A percentile compares a stretch with the other conserved stretches of the same genome.
Conservation (phyloP, 768 basidiomycete genomes). For the Guyanaporus albipodus region DNA sequence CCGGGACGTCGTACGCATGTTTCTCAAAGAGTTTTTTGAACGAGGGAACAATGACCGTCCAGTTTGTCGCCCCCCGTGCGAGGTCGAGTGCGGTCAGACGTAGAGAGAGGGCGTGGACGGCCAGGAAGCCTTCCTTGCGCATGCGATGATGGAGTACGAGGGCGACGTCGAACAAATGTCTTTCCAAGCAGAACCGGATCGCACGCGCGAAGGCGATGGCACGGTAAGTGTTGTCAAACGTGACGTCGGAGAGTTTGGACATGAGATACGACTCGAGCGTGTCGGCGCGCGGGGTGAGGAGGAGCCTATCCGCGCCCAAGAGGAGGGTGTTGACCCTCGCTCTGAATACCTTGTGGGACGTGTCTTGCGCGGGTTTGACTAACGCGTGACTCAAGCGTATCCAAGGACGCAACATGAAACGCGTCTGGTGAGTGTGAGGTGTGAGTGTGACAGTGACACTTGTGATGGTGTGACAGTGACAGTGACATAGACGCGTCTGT, state of each 20-base stretch:
- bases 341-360: conserved; percentile 16
- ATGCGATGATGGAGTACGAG: conserved; percentile 41
- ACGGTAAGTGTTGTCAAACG: conserved; percentile 29
- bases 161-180: conserved; percentile 37
- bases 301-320: conserved; percentile 24
- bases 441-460: too few relatives aligned
- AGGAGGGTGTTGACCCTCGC: conserved; percentile 27
- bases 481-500: too few relatives aligned
- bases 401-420: conserved; percentile 2
- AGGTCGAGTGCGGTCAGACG: conserved; percentile 38
- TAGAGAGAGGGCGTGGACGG: conserved; percentile 36
- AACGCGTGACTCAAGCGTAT: not conserved
- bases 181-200: conserved; percentile 39
- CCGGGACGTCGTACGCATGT: conserved; percentile 15
- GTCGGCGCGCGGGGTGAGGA: conserved; percentile 19
- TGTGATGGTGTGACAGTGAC: too few relatives aligned
- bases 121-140: conserved; percentile 36
- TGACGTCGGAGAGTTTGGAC: conserved; percentile 18
- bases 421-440: too few relatives aligned
- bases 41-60: not conserved
- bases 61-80: conserved; percentile 2
- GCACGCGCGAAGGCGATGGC: conserved; percentile 35
- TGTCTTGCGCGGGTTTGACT: not conserved
- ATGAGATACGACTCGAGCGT: conserved; percentile 22
- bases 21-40: conserved; percentile 17